phyloP scores from a whole-genome alignment of 2,329 filamentous ascomycete species.

The Neonectria coccinea region DNA sequence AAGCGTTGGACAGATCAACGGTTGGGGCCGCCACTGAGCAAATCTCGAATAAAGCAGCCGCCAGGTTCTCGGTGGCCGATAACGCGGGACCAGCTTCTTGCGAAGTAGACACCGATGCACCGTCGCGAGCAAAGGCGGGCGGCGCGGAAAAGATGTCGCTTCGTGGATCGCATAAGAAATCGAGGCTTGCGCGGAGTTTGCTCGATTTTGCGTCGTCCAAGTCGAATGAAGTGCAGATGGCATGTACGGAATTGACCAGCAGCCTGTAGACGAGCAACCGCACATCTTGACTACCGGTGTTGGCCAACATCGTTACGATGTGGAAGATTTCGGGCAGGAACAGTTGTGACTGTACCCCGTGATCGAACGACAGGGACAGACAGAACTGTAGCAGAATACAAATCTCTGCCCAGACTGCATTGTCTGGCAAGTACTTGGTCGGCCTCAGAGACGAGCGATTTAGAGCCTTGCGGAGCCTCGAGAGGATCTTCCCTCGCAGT shows the following conservation, averaged over 20 bases:
- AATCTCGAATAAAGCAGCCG: slow-evolving; percentile 71
- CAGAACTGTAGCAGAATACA: slow-evolving; percentile 75
- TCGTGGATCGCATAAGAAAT: slow-evolving; percentile 69
- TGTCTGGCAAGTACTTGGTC: slow-evolving; percentile 74
- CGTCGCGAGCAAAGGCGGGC: slow-evolving; percentile 61
- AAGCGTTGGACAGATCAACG: slow-evolving; percentile 73
- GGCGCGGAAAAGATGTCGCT: slow-evolving; percentile 68
- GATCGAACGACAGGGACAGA: slow-evolving; percentile 75
- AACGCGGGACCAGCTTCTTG: slow-evolving; percentile 66
- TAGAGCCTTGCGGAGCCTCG: slow-evolving; percentile 73
- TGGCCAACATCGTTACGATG: slow-evolving; percentile 76
- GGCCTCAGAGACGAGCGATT: slow-evolving; percentile 75
- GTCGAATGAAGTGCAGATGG: slow-evolving; percentile 73
- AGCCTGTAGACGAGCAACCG: slow-evolving; percentile 71
- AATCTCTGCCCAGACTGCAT: slow-evolving; percentile 76
- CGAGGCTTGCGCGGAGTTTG: slow-evolving; percentile 67
- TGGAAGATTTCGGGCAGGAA: slow-evolving; percentile 78
- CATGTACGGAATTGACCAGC: slow-evolving; percentile 75
- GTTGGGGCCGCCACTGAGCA: slow-evolving; percentile 73
- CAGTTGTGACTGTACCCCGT: slow-evolving; percentile 73
- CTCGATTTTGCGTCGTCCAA: slow-evolving; percentile 70
- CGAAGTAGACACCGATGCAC: slow-evolving; percentile 64
- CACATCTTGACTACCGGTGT: slow-evolving; percentile 69
- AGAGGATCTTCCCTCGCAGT: slow-evolving; percentile 73
- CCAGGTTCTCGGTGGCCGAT: slow-evolving; percentile 70